phyloP scores from a whole-genome alignment of 2,329 filamentous ascomycete genomes.

The Teratosphaeria destructans region DNA sequence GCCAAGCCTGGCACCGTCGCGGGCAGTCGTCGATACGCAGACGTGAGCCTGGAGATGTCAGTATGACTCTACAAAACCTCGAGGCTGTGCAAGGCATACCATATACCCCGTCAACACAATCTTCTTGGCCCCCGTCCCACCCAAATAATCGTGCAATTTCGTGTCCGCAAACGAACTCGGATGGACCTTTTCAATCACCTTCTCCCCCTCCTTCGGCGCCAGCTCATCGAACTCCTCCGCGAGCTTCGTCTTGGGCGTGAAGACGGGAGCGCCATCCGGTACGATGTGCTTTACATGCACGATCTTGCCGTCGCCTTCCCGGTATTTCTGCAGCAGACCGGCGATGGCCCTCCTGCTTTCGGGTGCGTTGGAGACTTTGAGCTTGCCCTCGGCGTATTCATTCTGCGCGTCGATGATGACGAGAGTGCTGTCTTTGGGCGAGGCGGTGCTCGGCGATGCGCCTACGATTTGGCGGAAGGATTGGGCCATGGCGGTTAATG shows the following conservation, averaged over 20 bases:
- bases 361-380: slow-evolving; percentile 45
- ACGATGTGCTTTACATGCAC: slow-evolving; percentile 53
- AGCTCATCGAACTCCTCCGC: slow-evolving; percentile 53
- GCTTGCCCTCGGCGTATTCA: slow-evolving; percentile 51
- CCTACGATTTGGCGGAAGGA: slow-evolving; percentile 47
- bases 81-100: slow-evolving; percentile 16
- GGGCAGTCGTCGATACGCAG: slow-evolving; percentile 52
- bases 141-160: slow-evolving; percentile 45
- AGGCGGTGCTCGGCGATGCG: slow-evolving; percentile 44
- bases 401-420: slow-evolving; percentile 64
- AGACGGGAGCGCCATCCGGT: slow-evolving; percentile 53
- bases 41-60: slow-evolving; percentile 46
- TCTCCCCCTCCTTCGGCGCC: slow-evolving; percentile 44
- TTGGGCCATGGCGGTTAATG: slow-evolving; percentile 2
- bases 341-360: slow-evolving; percentile 47
- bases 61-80: not conserved
- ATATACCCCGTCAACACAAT: slow-evolving; percentile 53
- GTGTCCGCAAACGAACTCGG: slow-evolving; percentile 54
- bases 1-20: slow-evolving; percentile 49
- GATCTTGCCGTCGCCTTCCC: slow-evolving; percentile 43
- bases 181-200: slow-evolving; percentile 47
- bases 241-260: slow-evolving; percentile 51
- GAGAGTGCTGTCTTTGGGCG: slow-evolving; percentile 47
- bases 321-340: slow-evolving; percentile 49
- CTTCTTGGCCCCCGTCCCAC: slow-evolving; percentile 43